Conservation (phyloP, 202 grass and related monocot species). For the Elaeis oleifera region DNA sequence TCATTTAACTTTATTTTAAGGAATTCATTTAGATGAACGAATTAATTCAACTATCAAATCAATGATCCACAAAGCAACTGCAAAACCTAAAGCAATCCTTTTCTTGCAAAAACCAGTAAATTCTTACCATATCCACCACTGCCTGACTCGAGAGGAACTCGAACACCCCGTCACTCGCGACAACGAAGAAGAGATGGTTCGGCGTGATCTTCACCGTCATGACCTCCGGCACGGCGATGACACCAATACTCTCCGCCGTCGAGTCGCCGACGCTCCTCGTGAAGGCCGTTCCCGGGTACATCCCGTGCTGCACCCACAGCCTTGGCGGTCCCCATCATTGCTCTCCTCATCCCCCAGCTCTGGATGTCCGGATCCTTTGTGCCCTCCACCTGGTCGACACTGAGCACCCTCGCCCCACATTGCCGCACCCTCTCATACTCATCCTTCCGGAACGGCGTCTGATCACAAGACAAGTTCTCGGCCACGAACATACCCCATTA, state of each 20-base stretch:
- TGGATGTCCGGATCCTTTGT: conserved; percentile 28
- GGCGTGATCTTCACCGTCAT: conserved; percentile 54
- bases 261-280: conserved; percentile 74
- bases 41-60: too few species aligned
- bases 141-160: conserved; percentile 88
- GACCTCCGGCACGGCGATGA: conserved; percentile 73
- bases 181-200: conserved; percentile 59
- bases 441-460: conserved; percentile 72
- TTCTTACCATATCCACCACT: conserved; percentile 79
- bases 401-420: conserved; percentile 65
- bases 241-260: conserved; percentile 53
- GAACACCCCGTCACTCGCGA: conserved; percentile 88
- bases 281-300: conserved; percentile 80
- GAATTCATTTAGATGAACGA: too few species aligned
- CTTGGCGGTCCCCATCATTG: conserved; percentile 56
- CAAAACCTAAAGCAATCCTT: too few species aligned
- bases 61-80: too few species aligned
- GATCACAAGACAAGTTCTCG: conserved; percentile 79
- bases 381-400: conserved; percentile 58
- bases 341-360: conserved; percentile 31
- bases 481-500: conserved; percentile 36
- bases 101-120: background rate
- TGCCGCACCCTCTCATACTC: conserved; percentile 69
- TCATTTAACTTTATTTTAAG: too few species aligned
- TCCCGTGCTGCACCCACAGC: conserved; percentile 69